Conservation (phyloP, 768 basidiomycete genomes). For the Termitomyces sp. region DNA sequence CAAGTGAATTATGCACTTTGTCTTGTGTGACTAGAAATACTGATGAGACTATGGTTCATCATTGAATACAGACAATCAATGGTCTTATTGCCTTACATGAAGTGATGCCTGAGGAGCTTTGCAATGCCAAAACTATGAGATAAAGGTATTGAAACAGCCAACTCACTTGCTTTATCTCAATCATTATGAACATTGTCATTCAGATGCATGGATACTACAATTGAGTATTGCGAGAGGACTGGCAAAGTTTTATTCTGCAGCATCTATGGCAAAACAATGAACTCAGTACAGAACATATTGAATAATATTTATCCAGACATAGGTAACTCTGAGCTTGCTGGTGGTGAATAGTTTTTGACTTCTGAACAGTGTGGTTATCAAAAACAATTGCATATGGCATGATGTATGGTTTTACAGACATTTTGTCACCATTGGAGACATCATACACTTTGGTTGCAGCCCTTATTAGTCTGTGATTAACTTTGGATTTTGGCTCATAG, state of each 20-base stretch:
- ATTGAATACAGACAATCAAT: slow-evolving; percentile 46
- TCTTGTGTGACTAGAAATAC: not conserved
- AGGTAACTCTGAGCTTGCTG: slow-evolving; percentile 28
- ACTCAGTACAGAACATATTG: slow-evolving; percentile 41
- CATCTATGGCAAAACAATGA: slow-evolving; percentile 54
- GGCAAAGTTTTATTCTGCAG: slow-evolving; percentile 41
- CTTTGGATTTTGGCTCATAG: not conserved
- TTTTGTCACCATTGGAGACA: slow-evolving; percentile 47
- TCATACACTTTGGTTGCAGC: slow-evolving; percentile 59
- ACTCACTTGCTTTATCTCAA: not conserved
- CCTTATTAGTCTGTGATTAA: slow-evolving; percentile 30
- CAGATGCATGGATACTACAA: slow-evolving; percentile 37
- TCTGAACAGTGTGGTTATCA: slow-evolving; percentile 45
- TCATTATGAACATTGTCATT: not conserved
- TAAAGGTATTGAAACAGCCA: not conserved
- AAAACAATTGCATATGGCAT: slow-evolving; percentile 53
- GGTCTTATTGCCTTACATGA: slow-evolving; percentile 45
- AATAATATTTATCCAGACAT: slow-evolving; percentile 56
- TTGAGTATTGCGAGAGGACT: slow-evolving; percentile 35
- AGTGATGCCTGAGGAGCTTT: slow-evolving; percentile 46
- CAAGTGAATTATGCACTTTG: slow-evolving; percentile 33
- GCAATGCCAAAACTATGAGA: slow-evolving; percentile 44
- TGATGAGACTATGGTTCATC: not conserved
- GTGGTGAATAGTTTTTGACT: not conserved
- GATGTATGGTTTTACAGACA: slow-evolving; percentile 43